Evolutionary conservation across 805 yeast genomes (phyloP), one percentile per base, ranked within the genome.

Genomic region (Ogataea nonfermentans): DNA sequence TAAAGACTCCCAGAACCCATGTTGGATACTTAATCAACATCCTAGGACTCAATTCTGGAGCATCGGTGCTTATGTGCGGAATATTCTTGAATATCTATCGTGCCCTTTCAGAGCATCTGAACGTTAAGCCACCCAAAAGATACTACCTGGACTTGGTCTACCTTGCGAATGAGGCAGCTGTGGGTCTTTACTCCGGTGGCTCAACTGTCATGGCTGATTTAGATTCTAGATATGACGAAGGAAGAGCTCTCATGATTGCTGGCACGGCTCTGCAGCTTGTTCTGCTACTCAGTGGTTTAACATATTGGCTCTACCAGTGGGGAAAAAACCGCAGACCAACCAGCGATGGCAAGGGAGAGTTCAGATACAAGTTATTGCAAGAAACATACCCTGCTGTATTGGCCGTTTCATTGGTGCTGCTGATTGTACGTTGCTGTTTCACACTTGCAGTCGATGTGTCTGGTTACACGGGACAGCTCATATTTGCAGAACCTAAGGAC

Each of bases 191-290:
- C 16, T 32, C 41, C 9, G 37, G 73, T 29, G 86, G 88, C 2
- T 80, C 82, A 29, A 47, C 59, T 2, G 68, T 76, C 0, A 57
- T 70, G 9, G 46, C 59, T 6, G 35, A 40, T 2, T 55, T 55
- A 30, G 55, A 62, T 12, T 51, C 56, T 29, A 53, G 74, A 1
- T 43, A 53, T 0, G 29, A 41, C 3, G 90, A 90, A 11, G 70
- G 84, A 1, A 68, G 78, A 1, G 68, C 78, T 56, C 59, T 83
- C 33, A 85, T 86, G 81, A 74, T 85, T 35, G 89, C 74, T 2
- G 96, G 96, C 8, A 68, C 87, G 29, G 81, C 80, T 0, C 70
- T 82, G 51, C 95, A 88, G 63, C 88, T 85, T 3, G 61, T 73
- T 4, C 70, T 84, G 4, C 81, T 87, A 80, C 49, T 73, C 2